Base-by-base conservation (phyloP, 495 filamentous ascomycete species). In the Xylaria sp. region DNA sequence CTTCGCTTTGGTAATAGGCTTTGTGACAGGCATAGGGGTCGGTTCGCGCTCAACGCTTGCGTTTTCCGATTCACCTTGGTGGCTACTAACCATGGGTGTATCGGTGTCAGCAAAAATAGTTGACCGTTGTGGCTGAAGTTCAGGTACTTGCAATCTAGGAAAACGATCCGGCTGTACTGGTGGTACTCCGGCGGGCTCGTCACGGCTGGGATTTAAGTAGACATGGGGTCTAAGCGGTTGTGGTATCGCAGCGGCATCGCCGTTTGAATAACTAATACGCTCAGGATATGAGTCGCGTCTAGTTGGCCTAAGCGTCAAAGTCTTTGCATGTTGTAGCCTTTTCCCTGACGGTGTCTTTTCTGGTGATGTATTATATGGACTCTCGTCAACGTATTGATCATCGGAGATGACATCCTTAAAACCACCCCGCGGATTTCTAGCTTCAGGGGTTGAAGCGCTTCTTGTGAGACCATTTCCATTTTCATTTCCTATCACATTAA, bases 361-460 rank as follows among this genome's bases (percentile, higher is more conserved):
- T 48, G 77, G 77, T 48, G 75, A 77, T n/a, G 73, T 71, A 46
- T 75, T 74, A 59, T 73, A 77, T 26, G 75, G 67, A 11, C 73
- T 75, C 44, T 73, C 76, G 61, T 76, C 75, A 33, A 75, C 73
- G 43, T 75, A 74, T 70, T 59, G 71, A 17, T 75, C 76, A 71
- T 14, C 75, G 64, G 72, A 72, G 41, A 70, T 70, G 53, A 69
- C 24, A 21, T 68, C 70, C 70, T 73, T 79, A 35, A 72, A 68
- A 14, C 67, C 61, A 62, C 68, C 70, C 37, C 68, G 73, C 33
- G 74, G 68, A 69, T 69, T 75, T 62, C 75, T 75, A 73, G 77
- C 70, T 57, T 77, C 77, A n/a, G 77, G 77, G 24, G 77, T 79
- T 44, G 77, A 79, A 35, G 75, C 75, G 61, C 77, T 79, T 69